Percentiles rank a stretch among this genome's conserved stretches.
Conservation (phyloP, 768 basidiomycete species). For the Obba rivulosa region DNA sequence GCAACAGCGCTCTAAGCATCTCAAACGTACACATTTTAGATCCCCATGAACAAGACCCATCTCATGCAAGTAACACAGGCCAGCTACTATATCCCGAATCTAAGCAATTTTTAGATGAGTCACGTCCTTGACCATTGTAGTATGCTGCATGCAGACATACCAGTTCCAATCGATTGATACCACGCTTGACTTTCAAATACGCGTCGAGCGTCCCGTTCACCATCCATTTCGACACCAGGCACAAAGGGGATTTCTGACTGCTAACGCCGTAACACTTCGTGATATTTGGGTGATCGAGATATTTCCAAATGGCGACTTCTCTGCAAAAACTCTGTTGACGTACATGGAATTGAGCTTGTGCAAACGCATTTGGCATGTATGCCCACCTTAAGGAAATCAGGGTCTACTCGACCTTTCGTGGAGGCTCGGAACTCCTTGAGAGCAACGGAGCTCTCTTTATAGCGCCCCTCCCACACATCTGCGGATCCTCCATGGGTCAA, state of each 20-base stretch:
- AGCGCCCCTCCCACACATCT: slow-evolving; percentile 9
- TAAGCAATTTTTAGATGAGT: background rate
- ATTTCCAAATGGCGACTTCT: slow-evolving; percentile 14
- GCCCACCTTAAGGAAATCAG: too few species aligned
- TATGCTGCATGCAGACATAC: background rate
- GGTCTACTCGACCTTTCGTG: background rate
- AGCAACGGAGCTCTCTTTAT: background rate
- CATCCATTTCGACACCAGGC: slow-evolving; percentile 13
- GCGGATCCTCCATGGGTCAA: slow-evolving; percentile 4
- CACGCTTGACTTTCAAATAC: slow-evolving; percentile 7
- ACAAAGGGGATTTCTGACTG: slow-evolving; percentile 1
- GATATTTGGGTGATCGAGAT: slow-evolving; percentile 12
- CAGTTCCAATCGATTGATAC: slow-evolving; percentile 4
- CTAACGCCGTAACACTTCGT: slow-evolving; percentile 10
- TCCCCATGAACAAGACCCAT: slow-evolving; percentile 20
- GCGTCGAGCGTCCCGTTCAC: slow-evolving; percentile 6
- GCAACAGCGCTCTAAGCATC: background rate
- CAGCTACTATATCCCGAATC: slow-evolving; percentile 14
- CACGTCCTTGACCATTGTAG: too few species aligned
- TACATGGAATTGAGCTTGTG: too few species aligned
- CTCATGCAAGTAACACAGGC: slow-evolving; percentile 18
- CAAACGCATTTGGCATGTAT: too few species aligned
- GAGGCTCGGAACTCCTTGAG: background rate
- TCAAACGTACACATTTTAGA: slow-evolving; percentile 16
- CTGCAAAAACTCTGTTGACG: slow-evolving; percentile 2